phyloP scores from a whole-genome alignment of 805 yeast species.

The Maudiozyma turicensis region DNA sequence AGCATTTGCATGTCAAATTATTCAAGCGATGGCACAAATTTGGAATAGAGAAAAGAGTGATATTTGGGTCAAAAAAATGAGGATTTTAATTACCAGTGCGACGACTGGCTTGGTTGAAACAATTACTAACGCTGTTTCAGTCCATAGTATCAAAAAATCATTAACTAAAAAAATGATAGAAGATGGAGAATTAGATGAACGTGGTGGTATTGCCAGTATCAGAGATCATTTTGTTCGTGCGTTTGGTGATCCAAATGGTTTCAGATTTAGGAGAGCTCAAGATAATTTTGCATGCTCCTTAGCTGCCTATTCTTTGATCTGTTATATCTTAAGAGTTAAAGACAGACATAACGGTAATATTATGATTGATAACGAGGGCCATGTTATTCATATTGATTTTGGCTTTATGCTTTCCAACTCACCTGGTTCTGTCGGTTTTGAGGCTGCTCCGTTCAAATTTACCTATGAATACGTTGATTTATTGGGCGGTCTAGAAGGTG shows the following conservation, averaged over 20 bases:
- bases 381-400: constrained; percentile 89
- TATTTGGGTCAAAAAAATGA: constrained; percentile 91
- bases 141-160: constrained; percentile 91
- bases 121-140: constrained; percentile 85
- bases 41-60: constrained; percentile 65
- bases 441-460: constrained; percentile 93
- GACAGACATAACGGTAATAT: constrained; percentile 97
- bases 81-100: constrained; percentile 82
- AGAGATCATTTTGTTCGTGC: constrained; percentile 69
- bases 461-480: constrained; percentile 84
- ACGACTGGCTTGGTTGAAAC: constrained; percentile 92
- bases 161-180: constrained; percentile 64
- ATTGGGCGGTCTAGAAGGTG: constrained; percentile 68
- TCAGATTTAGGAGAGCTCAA: constrained; percentile 63
- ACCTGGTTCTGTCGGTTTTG: constrained; percentile 96
- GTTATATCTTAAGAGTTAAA: constrained; percentile 83
- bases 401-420: constrained; percentile 88
- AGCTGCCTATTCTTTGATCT: constrained; percentile 86
- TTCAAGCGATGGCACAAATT: constrained; percentile 73
- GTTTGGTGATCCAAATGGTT: constrained; percentile 55
- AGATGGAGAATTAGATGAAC: constrained; percentile 53
- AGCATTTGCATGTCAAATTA: constrained; percentile 93
- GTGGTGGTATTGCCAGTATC: constrained; percentile 58
- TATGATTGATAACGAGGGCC: constrained; percentile 94
- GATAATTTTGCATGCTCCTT: constrained; percentile 75